phyloP scores from a whole-genome alignment of 805 yeast genomes.

The Cyberlindnera mrakii region DNA sequence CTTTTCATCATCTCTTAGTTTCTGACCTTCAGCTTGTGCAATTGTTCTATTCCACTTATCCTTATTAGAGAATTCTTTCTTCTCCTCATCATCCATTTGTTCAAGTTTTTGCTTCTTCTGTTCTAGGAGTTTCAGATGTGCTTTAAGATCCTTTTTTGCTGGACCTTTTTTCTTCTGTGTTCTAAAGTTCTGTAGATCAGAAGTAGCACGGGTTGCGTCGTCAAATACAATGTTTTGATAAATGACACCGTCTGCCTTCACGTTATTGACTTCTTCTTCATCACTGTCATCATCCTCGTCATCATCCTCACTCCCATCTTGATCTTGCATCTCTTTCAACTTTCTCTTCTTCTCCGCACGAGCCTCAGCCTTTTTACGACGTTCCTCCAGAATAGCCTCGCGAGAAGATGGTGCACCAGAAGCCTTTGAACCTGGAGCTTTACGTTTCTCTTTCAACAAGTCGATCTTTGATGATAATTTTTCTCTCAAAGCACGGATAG shows the following conservation, averaged over 20 bases:
- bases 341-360: slow-evolving; percentile 34
- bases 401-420: slow-evolving; percentile 82
- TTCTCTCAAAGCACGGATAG: slow-evolving; percentile 65
- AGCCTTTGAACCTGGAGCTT: slow-evolving; percentile 82
- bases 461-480: slow-evolving; percentile 72
- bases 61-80: slow-evolving; percentile 54
- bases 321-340: slow-evolving; percentile 32
- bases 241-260: slow-evolving; percentile 39
- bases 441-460: slow-evolving; percentile 68
- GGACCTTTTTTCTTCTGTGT: slow-evolving; percentile 75
- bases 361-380: slow-evolving; percentile 38
- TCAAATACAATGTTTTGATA: slow-evolving; percentile 79
- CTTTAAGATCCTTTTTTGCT: slow-evolving; percentile 73
- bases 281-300: slow-evolving; percentile 32
- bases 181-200: slow-evolving; percentile 58
- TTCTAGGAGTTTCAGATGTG: slow-evolving; percentile 73
- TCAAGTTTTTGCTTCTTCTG: slow-evolving; percentile 61
- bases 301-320: slow-evolving; percentile 35
- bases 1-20: slow-evolving; percentile 85
- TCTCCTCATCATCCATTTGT: slow-evolving; percentile 56
- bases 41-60: slow-evolving; percentile 81
- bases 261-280: slow-evolving; percentile 28
- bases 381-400: slow-evolving; percentile 68
- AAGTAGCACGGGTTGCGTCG: slow-evolving; percentile 75
- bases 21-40: slow-evolving; percentile 82